phyloP scores from a whole-genome alignment of 2,329 filamentous ascomycete genomes.

The Ampelomyces quisqualis region DNA sequence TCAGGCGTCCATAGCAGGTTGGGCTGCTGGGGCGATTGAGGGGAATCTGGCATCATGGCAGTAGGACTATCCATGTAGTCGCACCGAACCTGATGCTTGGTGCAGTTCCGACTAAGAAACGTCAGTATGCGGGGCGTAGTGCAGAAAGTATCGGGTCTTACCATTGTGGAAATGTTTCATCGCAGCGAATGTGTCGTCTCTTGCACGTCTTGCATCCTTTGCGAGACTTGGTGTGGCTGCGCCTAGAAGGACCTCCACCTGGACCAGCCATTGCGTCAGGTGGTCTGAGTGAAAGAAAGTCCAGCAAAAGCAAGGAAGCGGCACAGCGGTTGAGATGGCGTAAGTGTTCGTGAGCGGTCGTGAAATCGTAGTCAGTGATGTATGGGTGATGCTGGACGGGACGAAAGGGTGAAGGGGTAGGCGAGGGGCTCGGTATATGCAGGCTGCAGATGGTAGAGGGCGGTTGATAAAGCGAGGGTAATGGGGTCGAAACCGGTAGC shows the following conservation, averaged over 20 bases:
- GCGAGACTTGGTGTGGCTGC: constrained; percentile 96
- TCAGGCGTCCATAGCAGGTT: constrained; percentile 82
- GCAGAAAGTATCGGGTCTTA: constrained; percentile 48
- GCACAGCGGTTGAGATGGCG: constrained; percentile 12
- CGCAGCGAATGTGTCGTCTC: constrained; percentile 93
- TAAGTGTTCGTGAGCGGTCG: constrained; percentile 16
- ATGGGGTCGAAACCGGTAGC: constrained; percentile 38
- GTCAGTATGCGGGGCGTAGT: constrained; percentile 19
- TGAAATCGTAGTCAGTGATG: constrained; percentile 13
- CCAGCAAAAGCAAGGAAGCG: constrained; percentile 20
- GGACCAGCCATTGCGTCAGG: constrained; percentile 74
- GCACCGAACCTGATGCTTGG: constrained; percentile 97
- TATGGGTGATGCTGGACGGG: constrained; percentile 10
- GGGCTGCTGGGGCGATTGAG: constrained; percentile 54
- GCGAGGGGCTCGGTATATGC: constrained; percentile 39
- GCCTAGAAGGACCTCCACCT: constrained; percentile 85
- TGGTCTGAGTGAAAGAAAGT: constrained; percentile 5
- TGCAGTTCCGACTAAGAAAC: constrained; percentile 80
- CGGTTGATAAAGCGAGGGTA: constrained; percentile 36
- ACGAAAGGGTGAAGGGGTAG: constrained; percentile 21
- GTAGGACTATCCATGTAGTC: constrained; percentile 90
- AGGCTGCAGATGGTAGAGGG: constrained; percentile 33
- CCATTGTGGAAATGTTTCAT: constrained; percentile 98
- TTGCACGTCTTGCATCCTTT: constrained; percentile 99
- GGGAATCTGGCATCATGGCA: constrained; percentile 59